Evolutionary conservation across 148 eudicot genomes (phyloP), one percentile per base, ranked within the genome.

Genomic region (Hydrangea macrophylla): DNA sequence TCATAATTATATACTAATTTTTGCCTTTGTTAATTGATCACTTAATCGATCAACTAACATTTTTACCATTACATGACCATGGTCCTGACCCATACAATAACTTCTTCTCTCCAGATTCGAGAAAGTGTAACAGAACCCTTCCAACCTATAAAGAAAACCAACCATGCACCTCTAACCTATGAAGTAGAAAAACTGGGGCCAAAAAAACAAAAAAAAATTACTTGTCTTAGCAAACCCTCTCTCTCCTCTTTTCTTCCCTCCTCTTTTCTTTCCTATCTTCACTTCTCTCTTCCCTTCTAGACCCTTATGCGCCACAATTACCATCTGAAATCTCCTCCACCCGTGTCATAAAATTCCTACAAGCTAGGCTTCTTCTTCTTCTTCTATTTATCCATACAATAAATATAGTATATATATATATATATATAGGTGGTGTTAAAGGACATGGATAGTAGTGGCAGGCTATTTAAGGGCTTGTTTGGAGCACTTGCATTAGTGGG

Each of bases 131-230:
- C 51, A 74, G 69, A 70, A 74, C 69, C 76, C 76, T 74, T 76
- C 75, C 53, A 24, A 73, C 75, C 84, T 82, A 85, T 83, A 82
- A 85, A 80, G 81, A 70, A 74, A 73, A 70, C 72, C 80, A 76
- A 76, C 73, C 73, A n/a, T n/a, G n/a, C n/a, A 13, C 55, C 76
- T 44, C 63, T 44, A 48, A 69, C 69, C 76, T 57, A 58, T 73
- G 70, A 48, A 77, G 62, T 42, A 70, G n/a, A 59, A 45, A 53
- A 53, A 55, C 22, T 66, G 44, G n/a, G n/a, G 24, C 68, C 58
- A 20, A 9, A 12, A 42, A 35, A 64, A 44, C n/a, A n/a, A n/a
- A n/a, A n/a, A n/a, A n/a, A n/a, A n/a, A n/a, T n/a, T 55, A 33
- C 44, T 26, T 33, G 32, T 50, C 45, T 53, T 53, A 24, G 36